Percentiles rank a stretch among this genome's conserved stretches.
phyloP scores from a whole-genome alignment of 75 land plant species.

The Pinus tabuliformis region DNA sequence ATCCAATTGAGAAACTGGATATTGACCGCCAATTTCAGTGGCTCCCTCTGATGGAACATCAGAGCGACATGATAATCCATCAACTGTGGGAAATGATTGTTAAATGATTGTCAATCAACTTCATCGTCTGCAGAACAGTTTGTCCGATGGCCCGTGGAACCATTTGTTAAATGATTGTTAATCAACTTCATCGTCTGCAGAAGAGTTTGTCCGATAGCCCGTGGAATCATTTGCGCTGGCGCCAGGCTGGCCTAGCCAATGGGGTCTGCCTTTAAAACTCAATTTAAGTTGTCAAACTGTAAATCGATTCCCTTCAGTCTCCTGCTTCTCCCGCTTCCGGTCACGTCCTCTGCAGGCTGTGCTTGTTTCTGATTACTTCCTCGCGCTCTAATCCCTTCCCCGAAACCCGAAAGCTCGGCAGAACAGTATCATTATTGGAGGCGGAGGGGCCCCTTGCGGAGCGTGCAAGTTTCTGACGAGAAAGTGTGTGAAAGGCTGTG shows the following conservation, averaged over 20 bases:
- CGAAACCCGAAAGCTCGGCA: neutral
- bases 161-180: neutral
- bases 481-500: slow-evolving; percentile 40
- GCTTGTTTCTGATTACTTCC: too few relatives aligned
- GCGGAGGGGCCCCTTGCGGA: slow-evolving; percentile 22
- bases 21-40: neutral
- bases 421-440: neutral
- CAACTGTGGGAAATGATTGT: neutral
- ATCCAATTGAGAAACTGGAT: too few relatives aligned
- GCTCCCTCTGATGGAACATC: neutral
- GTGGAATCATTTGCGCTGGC: too few relatives aligned
- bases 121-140: neutral
- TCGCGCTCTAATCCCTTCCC: too few relatives aligned
- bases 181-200: neutral
- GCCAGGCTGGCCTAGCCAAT: neutral
- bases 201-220: neutral
- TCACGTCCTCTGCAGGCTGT: neutral
- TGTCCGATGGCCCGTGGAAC: neutral
- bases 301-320: too few relatives aligned
- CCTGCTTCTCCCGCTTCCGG: too few relatives aligned
- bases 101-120: neutral
- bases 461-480: slow-evolving; percentile 49
- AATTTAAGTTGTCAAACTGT: neutral
- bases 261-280: too few relatives aligned
- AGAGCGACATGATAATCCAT: neutral